These are phyloP conservation scores for Gaultheria prostrata DNA, from an alignment of 148 eudicot genomes.

Conservation along the genomic window DNA sequence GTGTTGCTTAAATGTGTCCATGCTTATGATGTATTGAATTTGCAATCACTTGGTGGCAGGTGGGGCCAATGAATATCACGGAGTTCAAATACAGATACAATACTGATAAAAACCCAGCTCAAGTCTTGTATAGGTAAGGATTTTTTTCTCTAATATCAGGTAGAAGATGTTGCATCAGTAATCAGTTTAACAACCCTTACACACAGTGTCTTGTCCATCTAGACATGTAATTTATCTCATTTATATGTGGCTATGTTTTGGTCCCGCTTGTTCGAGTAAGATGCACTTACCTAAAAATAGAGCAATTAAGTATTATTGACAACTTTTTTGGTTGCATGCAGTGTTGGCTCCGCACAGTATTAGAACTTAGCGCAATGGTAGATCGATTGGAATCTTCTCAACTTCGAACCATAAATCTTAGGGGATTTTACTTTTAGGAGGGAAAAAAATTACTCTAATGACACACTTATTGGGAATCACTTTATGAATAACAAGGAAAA, in stretches of 20 bases:
- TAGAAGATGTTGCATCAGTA: neutral
- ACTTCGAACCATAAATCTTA: constrained; percentile 67
- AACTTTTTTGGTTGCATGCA: constrained; percentile 30
- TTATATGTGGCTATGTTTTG: neutral
- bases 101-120: constrained; percentile 56
- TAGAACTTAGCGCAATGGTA: constrained; percentile 73
- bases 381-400: constrained; percentile 71
- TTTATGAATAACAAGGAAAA: no score
- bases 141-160: constrained; percentile 3
- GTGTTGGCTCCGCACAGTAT: constrained; percentile 85
- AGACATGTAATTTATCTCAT: neutral
- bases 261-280: neutral
- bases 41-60: constrained; percentile 44
- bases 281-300: neutral
- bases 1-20: neutral
- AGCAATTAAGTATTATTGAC: neutral
- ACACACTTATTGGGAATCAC: no score
- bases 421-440: no score
- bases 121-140: constrained; percentile 80
- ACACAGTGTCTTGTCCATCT: neutral
- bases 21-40: constrained; percentile 3
- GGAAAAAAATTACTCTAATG: no score
- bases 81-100: constrained; percentile 85
- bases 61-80: constrained; percentile 92
- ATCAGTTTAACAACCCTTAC: neutral